These are phyloP conservation scores for Cladosporium phlei DNA, from an alignment of 2,329 filamentous ascomycete species.

Conservation along the genomic window DNA sequence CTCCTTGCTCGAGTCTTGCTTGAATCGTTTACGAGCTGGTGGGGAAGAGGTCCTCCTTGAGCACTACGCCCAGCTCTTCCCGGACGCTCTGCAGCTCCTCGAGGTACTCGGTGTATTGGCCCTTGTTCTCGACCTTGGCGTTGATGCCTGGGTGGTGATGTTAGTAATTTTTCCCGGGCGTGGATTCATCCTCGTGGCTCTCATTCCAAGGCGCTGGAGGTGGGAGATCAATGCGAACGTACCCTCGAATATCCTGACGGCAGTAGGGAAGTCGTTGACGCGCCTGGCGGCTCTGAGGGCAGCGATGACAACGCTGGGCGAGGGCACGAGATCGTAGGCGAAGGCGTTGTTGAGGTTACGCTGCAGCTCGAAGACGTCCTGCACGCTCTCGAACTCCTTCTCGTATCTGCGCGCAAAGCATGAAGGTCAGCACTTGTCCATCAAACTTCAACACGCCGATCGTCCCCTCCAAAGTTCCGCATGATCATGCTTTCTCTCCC, in stretches of 20 bases:
- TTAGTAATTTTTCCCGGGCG: conserved; percentile 1
- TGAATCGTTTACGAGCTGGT: conserved; percentile 4
- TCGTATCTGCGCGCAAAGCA: conserved; percentile 68
- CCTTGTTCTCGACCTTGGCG: conserved; percentile 98
- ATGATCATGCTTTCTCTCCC: neutral
- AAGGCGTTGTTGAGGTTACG: conserved; percentile 99
- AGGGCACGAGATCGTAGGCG: conserved; percentile 98
- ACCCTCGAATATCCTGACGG: conserved; percentile 98
- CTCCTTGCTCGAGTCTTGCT: neutral
- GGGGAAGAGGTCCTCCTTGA: conserved; percentile 92
- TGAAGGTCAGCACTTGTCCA: neutral
- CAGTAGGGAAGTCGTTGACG: conserved; percentile 98
- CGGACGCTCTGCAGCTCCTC: conserved; percentile 86
- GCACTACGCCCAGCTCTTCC: conserved; percentile 84
- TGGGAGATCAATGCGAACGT: conserved; percentile 32
- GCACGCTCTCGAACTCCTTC: conserved; percentile 96
- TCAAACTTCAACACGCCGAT: neutral
- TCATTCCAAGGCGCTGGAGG: neutral
- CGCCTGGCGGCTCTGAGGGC: conserved; percentile 89
- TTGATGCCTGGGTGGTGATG: conserved; percentile 68
- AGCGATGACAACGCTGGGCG: conserved; percentile 81
- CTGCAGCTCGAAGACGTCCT: conserved; percentile 98
- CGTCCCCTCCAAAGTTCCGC: neutral
- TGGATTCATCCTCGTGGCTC: neutral
- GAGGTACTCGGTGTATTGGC: conserved; percentile 95